Base-by-base conservation (phyloP, 139 green algal species). In the Chlamydomonas sphaeroides region DNA sequence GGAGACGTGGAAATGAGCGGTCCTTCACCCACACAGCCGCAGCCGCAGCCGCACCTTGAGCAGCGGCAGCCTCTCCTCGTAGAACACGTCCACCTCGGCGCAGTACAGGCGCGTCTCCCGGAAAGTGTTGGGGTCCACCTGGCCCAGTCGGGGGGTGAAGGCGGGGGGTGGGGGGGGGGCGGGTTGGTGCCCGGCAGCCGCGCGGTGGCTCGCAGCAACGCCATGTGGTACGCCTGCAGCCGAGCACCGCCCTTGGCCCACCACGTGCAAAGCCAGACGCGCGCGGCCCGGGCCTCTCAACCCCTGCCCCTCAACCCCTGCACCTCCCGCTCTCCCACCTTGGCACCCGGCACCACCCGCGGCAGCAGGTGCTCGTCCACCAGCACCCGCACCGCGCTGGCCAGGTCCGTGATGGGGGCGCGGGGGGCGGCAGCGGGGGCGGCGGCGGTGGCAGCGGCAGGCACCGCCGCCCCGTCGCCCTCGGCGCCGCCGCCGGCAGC, bases 21-120 rank as follows among this genome's bases (percentile, higher is more conserved):
- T 41, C 30, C 62, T 39, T 7, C 62, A 68, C 66, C 56, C 38
- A 28, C n/a, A n/a, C n/a, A n/a, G n/a, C n/a, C n/a, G n/a, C n/a
- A n/a, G n/a, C n/a, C n/a, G n/a, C 69, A 30, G 7, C 38, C 68
- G 14, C 11, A 83, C 76, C 76, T 53, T 65, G 32, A 74, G 62
- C 42, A 73, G 25, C 5, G 42, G 33, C 28, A 42, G 28, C 36
- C 87, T 32, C 42, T 78, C 69, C 73, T 90, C 86, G 35, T 87
- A 66, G 21, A 90, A 41, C 32, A 80, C 35, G 65, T 91, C 89
- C 51, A 91, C 85, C n/a, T 90, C 87, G 38, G 90, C 80, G 8
- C 38, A 80, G 84, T 91, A 92, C 69, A 94, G 77, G 62, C 89
- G 83, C 26, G 77, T 51, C 6, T 62, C 78, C 1, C 90, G 79